Base-by-base conservation (phyloP, 805 yeast genomes). In the Sungouiella blattae region DNA sequence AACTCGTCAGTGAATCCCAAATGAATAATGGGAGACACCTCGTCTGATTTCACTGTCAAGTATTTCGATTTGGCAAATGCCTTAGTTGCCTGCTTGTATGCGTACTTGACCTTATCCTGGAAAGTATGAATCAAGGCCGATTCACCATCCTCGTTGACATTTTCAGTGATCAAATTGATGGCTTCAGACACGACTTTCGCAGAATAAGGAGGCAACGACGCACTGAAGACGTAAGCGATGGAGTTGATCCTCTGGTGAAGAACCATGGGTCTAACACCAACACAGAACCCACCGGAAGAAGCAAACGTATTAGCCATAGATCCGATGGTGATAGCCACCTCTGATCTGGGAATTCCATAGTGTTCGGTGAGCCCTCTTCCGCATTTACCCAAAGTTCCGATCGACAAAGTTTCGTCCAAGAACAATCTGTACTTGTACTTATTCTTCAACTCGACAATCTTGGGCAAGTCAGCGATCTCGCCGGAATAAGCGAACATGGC, bases 241-340 rank as follows among this genome's bases (percentile, higher is more conserved):
- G 95, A 86, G 16, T 87, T 83, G 51, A 93, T 83, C 58, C 95
- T 79, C 70, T 93, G 98, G 64, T 91, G 96, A 49, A 81, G 80
- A 22, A 88, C 78, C 87, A 93, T 87, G 36, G 82, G 82, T 17
- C 67, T 60, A 27, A 77, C 82, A 39, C 98, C 98, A 18, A 86
- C 84, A 55, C 95, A 93, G 64, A 87, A 91, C 1, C 96, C 98
- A 45, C 98, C 98, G 32, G 91, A 79, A 1, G 93, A 72, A 6
- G 87, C 91, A 45, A 91, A 71, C 0, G 95, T 71, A 29, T 73
- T 72, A 11, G 96, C 93, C 71, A 93, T 62, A 1, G 95, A 78
- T 17, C 97, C 96, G 34, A 87, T 74, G 7, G 95, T 86, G 43
- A 93, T 80, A 48, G 91, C 93, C 41, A 93, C 70, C 31, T 83